Conservation (phyloP, 257 asterid species). For the Anisodus acutangulus region DNA sequence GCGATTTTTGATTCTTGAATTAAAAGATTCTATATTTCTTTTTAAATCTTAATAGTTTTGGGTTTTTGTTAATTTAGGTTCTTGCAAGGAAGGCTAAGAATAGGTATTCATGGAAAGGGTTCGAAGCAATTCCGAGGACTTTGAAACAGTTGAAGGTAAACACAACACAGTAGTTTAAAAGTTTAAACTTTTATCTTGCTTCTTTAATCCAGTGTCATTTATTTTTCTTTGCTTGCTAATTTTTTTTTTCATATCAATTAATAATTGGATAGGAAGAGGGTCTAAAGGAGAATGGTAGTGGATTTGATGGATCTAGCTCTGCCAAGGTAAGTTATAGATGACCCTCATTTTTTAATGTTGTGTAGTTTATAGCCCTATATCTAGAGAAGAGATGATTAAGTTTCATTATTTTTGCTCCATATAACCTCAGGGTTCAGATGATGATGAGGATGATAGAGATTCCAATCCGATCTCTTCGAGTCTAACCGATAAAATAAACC, state of each 20-base stretch:
- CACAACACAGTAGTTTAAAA: not conserved
- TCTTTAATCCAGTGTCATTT: not conserved
- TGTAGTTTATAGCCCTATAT: not conserved
- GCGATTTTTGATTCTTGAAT: too few relatives aligned
- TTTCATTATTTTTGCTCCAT: not conserved
- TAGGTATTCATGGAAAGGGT: constrained; percentile 94
- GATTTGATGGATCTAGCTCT: constrained; percentile 56
- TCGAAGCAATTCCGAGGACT: constrained; percentile 73
- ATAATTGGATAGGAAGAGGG: constrained; percentile 65
- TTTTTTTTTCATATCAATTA: not conserved
- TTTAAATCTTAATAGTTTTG: constrained; percentile 18
- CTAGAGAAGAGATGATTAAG: not conserved
- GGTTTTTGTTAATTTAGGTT: constrained; percentile 51
- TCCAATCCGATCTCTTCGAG: constrained; percentile 51
- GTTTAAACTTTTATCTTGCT: not conserved
- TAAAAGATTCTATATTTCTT: not conserved
- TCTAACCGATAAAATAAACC: constrained; percentile 57
- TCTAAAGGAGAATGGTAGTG: constrained; percentile 54
- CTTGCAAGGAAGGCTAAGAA: constrained; percentile 87
- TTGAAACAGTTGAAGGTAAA: constrained; percentile 71
- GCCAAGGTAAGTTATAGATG: not conserved
- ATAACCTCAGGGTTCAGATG: constrained; percentile 69
- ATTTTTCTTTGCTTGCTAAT: not conserved
- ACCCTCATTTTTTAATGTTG: not conserved
- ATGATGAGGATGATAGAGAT: constrained; percentile 71